phyloP scores from a whole-genome alignment of 768 basidiomycete species.

The Hemileccinum rubropunctum region DNA sequence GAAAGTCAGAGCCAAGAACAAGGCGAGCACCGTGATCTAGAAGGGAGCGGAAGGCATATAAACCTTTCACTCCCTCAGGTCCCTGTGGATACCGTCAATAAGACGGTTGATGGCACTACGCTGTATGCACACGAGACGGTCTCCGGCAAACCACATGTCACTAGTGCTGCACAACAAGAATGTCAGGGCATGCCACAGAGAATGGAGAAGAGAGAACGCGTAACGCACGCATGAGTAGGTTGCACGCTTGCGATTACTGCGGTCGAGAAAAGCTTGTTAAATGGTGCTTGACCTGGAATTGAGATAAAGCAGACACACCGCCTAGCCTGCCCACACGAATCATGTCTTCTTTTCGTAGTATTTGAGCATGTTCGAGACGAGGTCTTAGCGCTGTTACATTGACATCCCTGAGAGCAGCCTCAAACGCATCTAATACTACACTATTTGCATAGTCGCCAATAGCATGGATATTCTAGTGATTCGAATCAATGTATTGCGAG shows the following conservation, averaged over 20 bases:
- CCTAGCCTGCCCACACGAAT: slow-evolving; percentile 74
- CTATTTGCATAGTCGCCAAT: slow-evolving; percentile 88
- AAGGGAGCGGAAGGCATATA: slow-evolving; percentile 85
- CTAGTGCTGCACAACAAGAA: slow-evolving; percentile 53
- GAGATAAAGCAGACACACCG: slow-evolving; percentile 39
- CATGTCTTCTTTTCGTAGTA: slow-evolving; percentile 77
- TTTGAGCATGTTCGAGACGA: slow-evolving; percentile 89
- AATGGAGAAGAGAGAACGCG: not conserved
- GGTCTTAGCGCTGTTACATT: slow-evolving; percentile 68
- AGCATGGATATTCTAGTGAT: slow-evolving; percentile 75
- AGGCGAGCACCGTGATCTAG: slow-evolving; percentile 58
- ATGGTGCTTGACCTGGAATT: not conserved
- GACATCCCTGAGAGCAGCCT: slow-evolving; percentile 56
- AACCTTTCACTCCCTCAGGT: slow-evolving; percentile 74
- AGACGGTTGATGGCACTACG: not conserved
- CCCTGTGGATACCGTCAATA: slow-evolving; percentile 46
- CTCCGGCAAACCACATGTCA: slow-evolving; percentile 90
- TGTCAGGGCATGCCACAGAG: not conserved
- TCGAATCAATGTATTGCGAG: not conserved
- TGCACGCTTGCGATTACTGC: slow-evolving; percentile 88
- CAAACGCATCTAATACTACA: slow-evolving; percentile 80
- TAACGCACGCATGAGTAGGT: slow-evolving; percentile 82
- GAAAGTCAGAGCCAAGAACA: slow-evolving; percentile 85
- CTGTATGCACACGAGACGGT: slow-evolving; percentile 61
- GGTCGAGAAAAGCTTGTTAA: not conserved